These are phyloP conservation scores for Epicoccum sorghinum DNA, from an alignment of 2,329 filamentous ascomycete genomes.

Conservation along the genomic window DNA sequence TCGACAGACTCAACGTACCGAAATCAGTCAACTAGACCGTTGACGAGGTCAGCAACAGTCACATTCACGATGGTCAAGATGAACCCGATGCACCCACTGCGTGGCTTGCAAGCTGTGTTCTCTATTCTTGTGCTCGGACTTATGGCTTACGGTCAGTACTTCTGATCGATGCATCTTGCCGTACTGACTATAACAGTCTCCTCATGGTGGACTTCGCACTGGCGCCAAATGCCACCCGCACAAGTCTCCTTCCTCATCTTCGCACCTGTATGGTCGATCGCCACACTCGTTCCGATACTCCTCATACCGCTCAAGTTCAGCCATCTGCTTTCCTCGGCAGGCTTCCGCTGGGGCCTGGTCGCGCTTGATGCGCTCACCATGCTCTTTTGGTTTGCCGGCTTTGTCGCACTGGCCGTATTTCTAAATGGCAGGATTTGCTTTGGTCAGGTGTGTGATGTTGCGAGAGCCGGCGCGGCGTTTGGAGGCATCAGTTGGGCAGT, in stretches of 20 bases:
- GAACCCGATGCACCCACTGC: constrained; percentile 66
- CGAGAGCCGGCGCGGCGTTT: constrained; percentile 70
- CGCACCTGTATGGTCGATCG: constrained; percentile 72
- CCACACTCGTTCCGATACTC: constrained; percentile 72
- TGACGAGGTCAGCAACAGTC: background rate
- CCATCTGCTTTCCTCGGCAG: constrained; percentile 49
- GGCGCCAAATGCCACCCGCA: constrained; percentile 59
- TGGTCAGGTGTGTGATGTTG: constrained; percentile 61
- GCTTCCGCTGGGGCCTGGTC: constrained; percentile 65
- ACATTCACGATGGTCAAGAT: constrained; percentile 31
- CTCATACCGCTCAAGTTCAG: constrained; percentile 67
- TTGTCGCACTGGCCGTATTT: constrained; percentile 74
- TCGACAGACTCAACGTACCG: background rate
- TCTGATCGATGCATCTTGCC: background rate
- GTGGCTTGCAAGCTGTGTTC: constrained; percentile 70
- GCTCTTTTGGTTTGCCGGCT: constrained; percentile 89
- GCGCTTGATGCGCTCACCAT: constrained; percentile 74
- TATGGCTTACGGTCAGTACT: constrained; percentile 69
- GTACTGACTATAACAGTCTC: constrained; percentile 57
- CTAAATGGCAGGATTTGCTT: constrained; percentile 64
- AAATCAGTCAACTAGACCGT: background rate
- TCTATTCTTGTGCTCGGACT: constrained; percentile 77
- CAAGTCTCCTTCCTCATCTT: constrained; percentile 81
- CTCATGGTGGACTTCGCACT: constrained; percentile 59
- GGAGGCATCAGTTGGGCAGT: constrained; percentile 67